These are phyloP conservation scores for Pichia cephalocereana DNA, from an alignment of 805 yeast species.

Conservation along the genomic window DNA sequence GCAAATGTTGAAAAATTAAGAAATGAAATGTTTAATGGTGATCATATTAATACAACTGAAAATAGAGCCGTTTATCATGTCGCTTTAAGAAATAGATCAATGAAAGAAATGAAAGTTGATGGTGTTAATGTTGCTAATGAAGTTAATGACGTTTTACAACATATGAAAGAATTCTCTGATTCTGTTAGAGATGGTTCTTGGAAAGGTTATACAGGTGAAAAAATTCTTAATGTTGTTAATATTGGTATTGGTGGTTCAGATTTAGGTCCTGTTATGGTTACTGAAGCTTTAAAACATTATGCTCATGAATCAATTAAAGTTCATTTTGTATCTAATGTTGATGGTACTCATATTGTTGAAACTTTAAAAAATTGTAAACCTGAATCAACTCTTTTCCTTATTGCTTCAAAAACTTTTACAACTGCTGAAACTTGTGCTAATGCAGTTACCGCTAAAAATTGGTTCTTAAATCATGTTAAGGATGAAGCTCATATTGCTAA, in stretches of 20 bases:
- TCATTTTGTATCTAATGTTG: constrained; percentile 96
- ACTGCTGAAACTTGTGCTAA: constrained; percentile 97
- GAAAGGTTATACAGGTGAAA: constrained; percentile 96
- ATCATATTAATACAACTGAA: constrained; percentile 92
- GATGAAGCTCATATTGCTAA: constrained; percentile 74
- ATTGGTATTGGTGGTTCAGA: constrained; percentile 99
- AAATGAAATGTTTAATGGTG: constrained; percentile 88
- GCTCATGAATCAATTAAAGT: constrained; percentile 63
- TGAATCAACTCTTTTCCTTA: constrained; percentile 85
- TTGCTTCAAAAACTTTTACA: constrained; percentile 97
- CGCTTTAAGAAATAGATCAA: constrained; percentile 89
- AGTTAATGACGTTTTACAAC: constrained; percentile 84
- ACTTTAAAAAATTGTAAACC: constrained; percentile 67
- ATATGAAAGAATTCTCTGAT: constrained; percentile 94
- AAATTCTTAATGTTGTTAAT: constrained; percentile 89
- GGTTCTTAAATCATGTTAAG: constrained; percentile 67
- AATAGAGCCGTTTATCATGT: constrained; percentile 95
- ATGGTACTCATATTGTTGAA: constrained; percentile 96
- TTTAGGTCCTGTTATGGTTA: constrained; percentile 98
- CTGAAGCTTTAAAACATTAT: constrained; percentile 94
- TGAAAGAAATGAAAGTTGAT: constrained; percentile 79
- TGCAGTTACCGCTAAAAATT: constrained; percentile 88
- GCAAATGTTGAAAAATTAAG: constrained; percentile 81
- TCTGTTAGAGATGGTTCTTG: constrained; percentile 86
- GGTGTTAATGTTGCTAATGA: constrained; percentile 85